Conservation (phyloP, 208 protist species). For the Trypanosoma avium region DNA sequence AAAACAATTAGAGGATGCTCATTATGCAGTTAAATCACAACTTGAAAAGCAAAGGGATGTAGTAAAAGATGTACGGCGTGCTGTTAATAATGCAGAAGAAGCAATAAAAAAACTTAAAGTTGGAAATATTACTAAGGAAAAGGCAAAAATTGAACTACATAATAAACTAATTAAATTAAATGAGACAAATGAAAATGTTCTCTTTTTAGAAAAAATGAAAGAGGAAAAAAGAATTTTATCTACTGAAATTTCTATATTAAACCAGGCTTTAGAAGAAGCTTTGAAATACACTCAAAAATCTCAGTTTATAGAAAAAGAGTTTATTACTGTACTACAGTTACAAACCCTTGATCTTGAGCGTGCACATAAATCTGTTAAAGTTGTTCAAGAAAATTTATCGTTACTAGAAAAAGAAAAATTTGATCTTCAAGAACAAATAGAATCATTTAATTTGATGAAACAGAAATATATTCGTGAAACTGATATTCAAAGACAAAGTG, state of each 20-base stretch:
- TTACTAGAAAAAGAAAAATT: slow-evolving; percentile 14
- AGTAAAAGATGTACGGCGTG: slow-evolving; percentile 5
- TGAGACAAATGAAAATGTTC: too few species aligned
- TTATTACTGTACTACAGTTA: neutral
- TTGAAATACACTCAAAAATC: neutral
- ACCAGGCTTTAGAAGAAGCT: slow-evolving; percentile 6
- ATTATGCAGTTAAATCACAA: slow-evolving; percentile 3
- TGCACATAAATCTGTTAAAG: neutral
- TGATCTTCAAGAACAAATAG: slow-evolving; percentile 9
- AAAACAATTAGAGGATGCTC: slow-evolving; percentile 4
- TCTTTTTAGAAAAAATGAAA: neutral
- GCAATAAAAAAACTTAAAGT: neutral
- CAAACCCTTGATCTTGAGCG: neutral
- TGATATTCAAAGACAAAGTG: slow-evolving; percentile 2
- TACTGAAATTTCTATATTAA: slow-evolving; percentile 4
- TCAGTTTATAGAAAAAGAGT: slow-evolving; percentile 6
- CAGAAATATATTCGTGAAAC: slow-evolving; percentile 3
- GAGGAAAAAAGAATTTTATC: neutral
- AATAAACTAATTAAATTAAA: neutral
- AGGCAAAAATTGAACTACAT: neutral
- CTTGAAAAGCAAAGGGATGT: slow-evolving; percentile 5
- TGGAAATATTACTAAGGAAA: neutral
- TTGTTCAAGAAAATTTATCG: neutral
- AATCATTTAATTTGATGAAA: neutral
- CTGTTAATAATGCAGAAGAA: slow-evolving; percentile 7